Percentiles rank a stretch among this genome's conserved stretches.
Conservation (phyloP, 2,329 filamentous ascomycete species). For the Amauroascus niger region DNA sequence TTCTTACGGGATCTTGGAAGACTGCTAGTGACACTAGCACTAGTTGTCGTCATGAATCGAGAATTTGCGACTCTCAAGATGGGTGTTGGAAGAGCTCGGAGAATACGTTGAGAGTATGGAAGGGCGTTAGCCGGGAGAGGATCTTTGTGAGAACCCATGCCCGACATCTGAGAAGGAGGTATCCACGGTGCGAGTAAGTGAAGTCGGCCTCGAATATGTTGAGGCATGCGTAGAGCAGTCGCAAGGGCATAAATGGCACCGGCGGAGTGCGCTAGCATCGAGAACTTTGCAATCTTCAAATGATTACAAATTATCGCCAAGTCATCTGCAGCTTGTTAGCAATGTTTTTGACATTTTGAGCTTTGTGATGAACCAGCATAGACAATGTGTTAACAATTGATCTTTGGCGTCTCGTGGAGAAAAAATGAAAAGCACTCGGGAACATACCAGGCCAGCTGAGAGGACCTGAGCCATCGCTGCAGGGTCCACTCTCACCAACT, state of each 20-base stretch:
- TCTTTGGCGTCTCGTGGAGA: too few relatives aligned
- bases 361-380: not conserved
- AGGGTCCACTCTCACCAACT: slow-evolving; percentile 81
- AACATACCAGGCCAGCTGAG: slow-evolving; percentile 82
- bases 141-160: slow-evolving; percentile 62
- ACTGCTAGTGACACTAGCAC: slow-evolving; percentile 70
- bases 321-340: slow-evolving; percentile 47
- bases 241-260: slow-evolving; percentile 97
- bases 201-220: slow-evolving; percentile 87
- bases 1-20: slow-evolving; percentile 56
- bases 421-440: not conserved
- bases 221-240: slow-evolving; percentile 88
- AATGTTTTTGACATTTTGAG: slow-evolving; percentile 21
- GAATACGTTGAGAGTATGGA: slow-evolving; percentile 81
- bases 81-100: slow-evolving; percentile 79
- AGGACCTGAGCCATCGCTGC: slow-evolving; percentile 70
- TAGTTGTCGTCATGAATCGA: slow-evolving; percentile 87
- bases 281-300: slow-evolving; percentile 90
- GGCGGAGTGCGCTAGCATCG: slow-evolving; percentile 88
- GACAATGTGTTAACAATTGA: not conserved
- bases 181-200: slow-evolving; percentile 96
- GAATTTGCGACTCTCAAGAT: slow-evolving; percentile 91
- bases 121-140: slow-evolving; percentile 70
- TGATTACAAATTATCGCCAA: slow-evolving; percentile 88
- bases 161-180: slow-evolving; percentile 83